Percentiles rank a stretch among this genome's conserved stretches.
Conservation (phyloP, 2,329 filamentous ascomycete genomes). For the Pseudocercospora macadamiae region DNA sequence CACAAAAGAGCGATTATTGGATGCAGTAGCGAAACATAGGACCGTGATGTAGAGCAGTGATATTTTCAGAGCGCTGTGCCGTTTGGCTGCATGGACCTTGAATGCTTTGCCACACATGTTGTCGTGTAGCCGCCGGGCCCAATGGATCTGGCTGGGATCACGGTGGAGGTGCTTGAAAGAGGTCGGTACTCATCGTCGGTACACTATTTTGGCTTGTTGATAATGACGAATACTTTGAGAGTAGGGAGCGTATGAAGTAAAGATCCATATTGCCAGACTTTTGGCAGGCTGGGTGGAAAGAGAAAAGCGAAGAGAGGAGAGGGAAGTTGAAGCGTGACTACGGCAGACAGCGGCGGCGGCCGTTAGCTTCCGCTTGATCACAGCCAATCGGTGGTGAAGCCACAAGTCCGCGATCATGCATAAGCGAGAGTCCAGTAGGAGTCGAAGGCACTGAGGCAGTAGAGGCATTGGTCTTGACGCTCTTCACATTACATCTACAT, state of each 20-base stretch:
- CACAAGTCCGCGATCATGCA: not conserved
- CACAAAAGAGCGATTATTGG: not conserved
- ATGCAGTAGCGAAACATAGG: not conserved
- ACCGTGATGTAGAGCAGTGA: not conserved
- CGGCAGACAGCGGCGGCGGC: not conserved
- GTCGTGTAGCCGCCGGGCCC: not conserved
- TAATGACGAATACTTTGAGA: no score
- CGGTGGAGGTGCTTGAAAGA: not conserved
- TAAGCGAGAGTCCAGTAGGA: not conserved
- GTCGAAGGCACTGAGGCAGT: not conserved
- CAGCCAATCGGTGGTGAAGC: not conserved
- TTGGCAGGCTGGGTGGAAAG: no score
- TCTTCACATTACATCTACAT: not conserved
- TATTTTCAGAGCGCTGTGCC: conserved; percentile 1
- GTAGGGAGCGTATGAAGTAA: no score
- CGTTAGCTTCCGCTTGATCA: not conserved
- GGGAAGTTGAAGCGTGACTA: not conserved
- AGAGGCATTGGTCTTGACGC: not conserved
- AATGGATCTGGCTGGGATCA: not conserved
- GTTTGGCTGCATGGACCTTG: not conserved
- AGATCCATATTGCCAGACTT: no score
- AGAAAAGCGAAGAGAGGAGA: not conserved
- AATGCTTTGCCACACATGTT: not conserved
- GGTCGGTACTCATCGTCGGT: not conserved
- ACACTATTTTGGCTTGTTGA: no score